These are phyloP conservation scores for Pterocarpus santalinus DNA, from an alignment of 306 rosid species.

Conservation along the genomic window DNA sequence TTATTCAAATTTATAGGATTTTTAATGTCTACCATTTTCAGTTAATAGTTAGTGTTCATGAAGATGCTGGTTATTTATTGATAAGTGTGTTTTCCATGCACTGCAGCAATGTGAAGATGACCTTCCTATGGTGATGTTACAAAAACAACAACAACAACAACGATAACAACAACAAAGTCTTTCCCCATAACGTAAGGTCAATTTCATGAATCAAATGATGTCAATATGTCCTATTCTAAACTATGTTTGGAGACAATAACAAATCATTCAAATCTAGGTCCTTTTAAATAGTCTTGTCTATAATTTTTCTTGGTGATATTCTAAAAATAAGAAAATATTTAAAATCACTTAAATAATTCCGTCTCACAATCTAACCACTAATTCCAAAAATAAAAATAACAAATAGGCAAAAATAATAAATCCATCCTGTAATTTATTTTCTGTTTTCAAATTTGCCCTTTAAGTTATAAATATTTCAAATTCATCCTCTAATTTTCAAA, in stretches of 20 bases:
- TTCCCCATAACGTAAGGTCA: background rate
- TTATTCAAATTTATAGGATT: background rate
- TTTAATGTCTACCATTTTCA: constrained; percentile 8
- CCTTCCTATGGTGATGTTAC: background rate
- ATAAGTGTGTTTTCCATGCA: background rate
- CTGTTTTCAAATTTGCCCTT: too few relatives aligned
- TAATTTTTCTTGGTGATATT: background rate
- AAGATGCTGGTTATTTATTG: constrained; percentile 21
- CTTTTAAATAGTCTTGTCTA: too few relatives aligned
- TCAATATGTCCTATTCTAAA: too few relatives aligned
- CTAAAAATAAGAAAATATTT: background rate
- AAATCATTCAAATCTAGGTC: too few relatives aligned
- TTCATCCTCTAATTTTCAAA: too few relatives aligned
- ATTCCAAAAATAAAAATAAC: background rate
- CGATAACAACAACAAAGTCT: background rate
- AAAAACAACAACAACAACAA: background rate
- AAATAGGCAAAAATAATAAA: too few relatives aligned
- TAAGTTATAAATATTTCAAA: too few relatives aligned
- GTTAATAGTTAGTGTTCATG: background rate
- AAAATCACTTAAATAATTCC: background rate
- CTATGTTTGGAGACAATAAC: too few relatives aligned
- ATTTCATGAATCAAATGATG: background rate
- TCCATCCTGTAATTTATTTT: too few relatives aligned
- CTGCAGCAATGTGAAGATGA: background rate
- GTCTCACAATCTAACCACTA: constrained; percentile 31